Evolutionary conservation across 805 yeast genomes (phyloP).

Genomic region (Teunomyces tritomae): DNA sequence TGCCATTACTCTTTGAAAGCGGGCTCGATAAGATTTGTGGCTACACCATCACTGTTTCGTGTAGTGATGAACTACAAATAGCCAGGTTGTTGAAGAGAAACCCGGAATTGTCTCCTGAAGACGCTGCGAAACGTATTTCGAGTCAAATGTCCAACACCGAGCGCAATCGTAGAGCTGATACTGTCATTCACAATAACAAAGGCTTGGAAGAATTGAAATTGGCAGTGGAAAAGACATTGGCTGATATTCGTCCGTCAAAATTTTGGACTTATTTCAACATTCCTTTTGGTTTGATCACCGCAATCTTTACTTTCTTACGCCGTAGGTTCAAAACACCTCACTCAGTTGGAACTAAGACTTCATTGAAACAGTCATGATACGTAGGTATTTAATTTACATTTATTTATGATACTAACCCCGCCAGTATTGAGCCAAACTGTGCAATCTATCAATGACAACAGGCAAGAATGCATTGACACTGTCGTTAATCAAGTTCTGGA

Average conservation of each 20-base stretch:
- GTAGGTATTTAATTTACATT: background rate
- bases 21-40: conserved; percentile 73
- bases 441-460: conserved; percentile 91
- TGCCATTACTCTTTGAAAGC: conserved; percentile 86
- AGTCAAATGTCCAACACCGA: conserved; percentile 71
- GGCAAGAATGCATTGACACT: conserved; percentile 93
- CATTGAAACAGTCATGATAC: background rate
- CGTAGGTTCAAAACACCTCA: background rate
- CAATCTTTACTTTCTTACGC: conserved; percentile 7
- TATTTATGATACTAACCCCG: conserved; percentile 52
- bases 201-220: conserved; percentile 21
- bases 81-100: conserved; percentile 66
- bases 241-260: conserved; percentile 30
- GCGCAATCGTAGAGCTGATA: conserved; percentile 60
- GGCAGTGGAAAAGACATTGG: conserved; percentile 20
- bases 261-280: conserved; percentile 14
- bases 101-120: conserved; percentile 59
- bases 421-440: conserved; percentile 97
- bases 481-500: conserved; percentile 90
- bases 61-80: conserved; percentile 57
- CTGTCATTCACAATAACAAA: conserved; percentile 60
- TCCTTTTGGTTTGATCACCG: conserved; percentile 14
- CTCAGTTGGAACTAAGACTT: background rate
- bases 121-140: conserved; percentile 67
- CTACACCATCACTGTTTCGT: conserved; percentile 61